Evolutionary conservation across 805 yeast genomes (phyloP).

Genomic region (Saccharomyces paradoxus): DNA sequence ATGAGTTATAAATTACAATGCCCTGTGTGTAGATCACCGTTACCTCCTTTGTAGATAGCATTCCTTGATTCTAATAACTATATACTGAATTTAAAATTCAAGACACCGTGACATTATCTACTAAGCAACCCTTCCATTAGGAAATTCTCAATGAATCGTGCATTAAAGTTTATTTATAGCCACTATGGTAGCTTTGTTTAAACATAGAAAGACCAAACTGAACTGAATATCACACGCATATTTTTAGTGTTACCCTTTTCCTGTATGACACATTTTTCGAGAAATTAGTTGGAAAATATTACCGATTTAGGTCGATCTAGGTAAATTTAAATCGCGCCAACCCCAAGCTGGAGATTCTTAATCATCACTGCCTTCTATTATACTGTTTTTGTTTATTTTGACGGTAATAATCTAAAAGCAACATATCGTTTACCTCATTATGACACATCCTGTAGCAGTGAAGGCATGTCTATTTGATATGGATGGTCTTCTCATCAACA

Average conservation of each 20-base stretch:
- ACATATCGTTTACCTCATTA: background rate
- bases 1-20: slow-evolving; percentile 89
- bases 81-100: background rate
- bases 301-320: background rate
- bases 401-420: background rate
- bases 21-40: slow-evolving; percentile 79
- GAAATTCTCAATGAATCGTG: background rate
- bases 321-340: background rate
- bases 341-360: background rate
- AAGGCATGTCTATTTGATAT: slow-evolving; percentile 49
- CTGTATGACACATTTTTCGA: background rate
- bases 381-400: background rate
- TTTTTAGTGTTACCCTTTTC: background rate
- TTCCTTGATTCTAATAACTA: background rate
- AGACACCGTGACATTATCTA: background rate
- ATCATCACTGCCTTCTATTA: background rate
- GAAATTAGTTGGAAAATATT: background rate
- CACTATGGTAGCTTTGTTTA: background rate
- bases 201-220: background rate
- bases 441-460: slow-evolving; percentile 4
- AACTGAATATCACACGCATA: background rate
- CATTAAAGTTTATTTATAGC: background rate
- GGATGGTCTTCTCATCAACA: slow-evolving; percentile 91
- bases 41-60: slow-evolving; percentile 62
- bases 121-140: background rate